Conservation (phyloP, 148 eudicot genomes). For the Rheum nobile region DNA sequence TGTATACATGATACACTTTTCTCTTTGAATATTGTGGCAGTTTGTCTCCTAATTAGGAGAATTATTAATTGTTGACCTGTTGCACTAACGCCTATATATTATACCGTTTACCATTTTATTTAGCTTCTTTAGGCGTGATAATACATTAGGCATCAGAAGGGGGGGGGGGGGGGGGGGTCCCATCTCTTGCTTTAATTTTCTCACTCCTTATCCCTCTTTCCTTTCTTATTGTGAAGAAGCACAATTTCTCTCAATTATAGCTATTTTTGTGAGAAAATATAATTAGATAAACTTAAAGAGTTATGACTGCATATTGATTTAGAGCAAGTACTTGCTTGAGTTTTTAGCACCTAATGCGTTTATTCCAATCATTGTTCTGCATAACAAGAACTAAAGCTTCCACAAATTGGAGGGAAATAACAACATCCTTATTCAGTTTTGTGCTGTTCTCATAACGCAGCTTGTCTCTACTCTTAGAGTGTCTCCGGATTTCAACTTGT, state of each 20-base stretch:
- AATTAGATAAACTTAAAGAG: not conserved
- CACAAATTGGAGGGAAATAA: not conserved
- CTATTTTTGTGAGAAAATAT: not conserved
- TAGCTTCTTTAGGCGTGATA: not conserved
- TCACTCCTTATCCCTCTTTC: not conserved
- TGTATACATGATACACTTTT: not conserved
- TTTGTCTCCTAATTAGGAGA: not conserved
- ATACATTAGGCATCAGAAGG: not conserved
- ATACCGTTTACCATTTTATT: not conserved
- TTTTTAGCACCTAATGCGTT: not conserved
- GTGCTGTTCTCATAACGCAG: constrained; percentile 25
- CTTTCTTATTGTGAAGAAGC: not conserved
- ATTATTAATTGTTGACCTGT: not conserved
- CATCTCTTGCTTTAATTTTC: not conserved
- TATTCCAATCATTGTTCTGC: not conserved
- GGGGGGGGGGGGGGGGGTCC: too few relatives aligned
- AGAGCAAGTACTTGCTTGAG: not conserved
- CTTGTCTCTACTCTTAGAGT: constrained; percentile 64
- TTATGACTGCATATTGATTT: not conserved
- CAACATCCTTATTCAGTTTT: not conserved
- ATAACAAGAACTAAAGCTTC: not conserved
- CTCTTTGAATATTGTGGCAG: not conserved
- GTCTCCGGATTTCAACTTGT: constrained; percentile 53
- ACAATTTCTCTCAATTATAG: not conserved
- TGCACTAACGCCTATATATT: not conserved